phyloP scores from a whole-genome alignment of 2,329 filamentous ascomycete species.

The Colletotrichum endophyticum region DNA sequence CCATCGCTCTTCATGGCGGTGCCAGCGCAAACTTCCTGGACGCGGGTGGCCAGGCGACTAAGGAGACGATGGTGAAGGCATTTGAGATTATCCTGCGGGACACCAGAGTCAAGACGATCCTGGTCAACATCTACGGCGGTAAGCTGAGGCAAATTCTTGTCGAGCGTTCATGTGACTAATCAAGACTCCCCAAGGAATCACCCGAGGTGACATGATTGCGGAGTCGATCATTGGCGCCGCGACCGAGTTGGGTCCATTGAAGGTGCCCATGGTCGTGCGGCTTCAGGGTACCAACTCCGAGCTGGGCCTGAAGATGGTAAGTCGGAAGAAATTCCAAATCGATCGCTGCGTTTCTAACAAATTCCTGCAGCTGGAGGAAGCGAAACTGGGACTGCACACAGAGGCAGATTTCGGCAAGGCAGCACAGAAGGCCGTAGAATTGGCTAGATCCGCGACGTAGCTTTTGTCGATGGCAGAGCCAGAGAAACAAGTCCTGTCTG shows the following conservation, averaged over 20 bases:
- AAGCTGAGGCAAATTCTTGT: background rate
- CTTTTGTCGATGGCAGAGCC: accelerated
- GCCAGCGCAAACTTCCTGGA: constrained; percentile 84
- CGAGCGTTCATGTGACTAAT: accelerated
- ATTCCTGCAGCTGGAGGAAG: constrained; percentile 34
- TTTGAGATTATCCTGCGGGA: constrained; percentile 79
- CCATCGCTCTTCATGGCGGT: constrained; percentile 71
- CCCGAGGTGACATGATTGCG: constrained; percentile 56
- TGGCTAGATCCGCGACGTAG: constrained; percentile 24
- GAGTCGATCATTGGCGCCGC: constrained; percentile 51
- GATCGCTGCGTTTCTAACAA: background rate
- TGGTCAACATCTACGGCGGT: constrained; percentile 62
- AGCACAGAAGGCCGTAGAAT: constrained; percentile 35
- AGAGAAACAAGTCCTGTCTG: background rate
- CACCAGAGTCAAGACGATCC: constrained; percentile 69
- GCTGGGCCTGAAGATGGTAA: constrained; percentile 42
- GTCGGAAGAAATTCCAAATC: constrained; percentile 14
- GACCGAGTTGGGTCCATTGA: constrained; percentile 36
- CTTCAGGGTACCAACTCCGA: constrained; percentile 52
- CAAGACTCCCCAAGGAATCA: constrained; percentile 41
- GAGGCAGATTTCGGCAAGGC: constrained; percentile 44
- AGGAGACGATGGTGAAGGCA: constrained; percentile 77
- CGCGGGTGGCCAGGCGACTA: constrained; percentile 87
- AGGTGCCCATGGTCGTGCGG: constrained; percentile 49
- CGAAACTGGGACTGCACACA: constrained; percentile 38